Evolutionary conservation across 495 filamentous ascomycete genomes (phyloP).

Genomic region (Delitschia confertaspora): DNA sequence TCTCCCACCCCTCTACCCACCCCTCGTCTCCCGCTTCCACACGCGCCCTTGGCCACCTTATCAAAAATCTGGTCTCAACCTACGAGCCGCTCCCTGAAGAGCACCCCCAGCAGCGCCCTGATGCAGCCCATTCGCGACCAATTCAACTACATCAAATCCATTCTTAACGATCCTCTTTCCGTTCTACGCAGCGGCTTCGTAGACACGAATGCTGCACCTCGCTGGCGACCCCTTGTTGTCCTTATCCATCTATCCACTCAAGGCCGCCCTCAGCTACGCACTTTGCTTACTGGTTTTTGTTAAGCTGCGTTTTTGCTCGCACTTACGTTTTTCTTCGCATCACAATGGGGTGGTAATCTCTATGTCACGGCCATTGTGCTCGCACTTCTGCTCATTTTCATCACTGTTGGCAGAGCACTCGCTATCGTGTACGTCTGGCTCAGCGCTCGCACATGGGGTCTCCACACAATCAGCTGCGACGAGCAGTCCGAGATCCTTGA

Average conservation of each 20-base stretch:
- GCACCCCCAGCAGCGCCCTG: too few relatives aligned
- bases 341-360: constrained; percentile 27
- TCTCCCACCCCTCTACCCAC: constrained; percentile 5
- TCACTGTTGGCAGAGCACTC: constrained; percentile 22
- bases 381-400: constrained; percentile 15
- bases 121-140: background rate
- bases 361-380: constrained; percentile 14
- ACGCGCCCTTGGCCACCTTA: background rate
- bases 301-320: constrained; percentile 19
- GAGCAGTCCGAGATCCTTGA: constrained; percentile 7
- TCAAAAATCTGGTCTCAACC: too few relatives aligned
- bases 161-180: background rate
- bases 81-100: too few relatives aligned
- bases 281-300: constrained; percentile 23
- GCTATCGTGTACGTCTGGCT: constrained; percentile 18
- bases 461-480: constrained; percentile 17
- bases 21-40: background rate
- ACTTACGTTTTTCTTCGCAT: constrained; percentile 26
- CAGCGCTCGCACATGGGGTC: constrained; percentile 12
- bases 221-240: constrained; percentile 20
- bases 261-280: constrained; percentile 11
- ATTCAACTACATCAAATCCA: background rate
- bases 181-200: constrained; percentile 4
- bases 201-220: constrained; percentile 8
- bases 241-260: constrained; percentile 22